These are phyloP conservation scores for Mycena chlorophos DNA, from an alignment of 768 basidiomycete species.

Conservation along the genomic window DNA sequence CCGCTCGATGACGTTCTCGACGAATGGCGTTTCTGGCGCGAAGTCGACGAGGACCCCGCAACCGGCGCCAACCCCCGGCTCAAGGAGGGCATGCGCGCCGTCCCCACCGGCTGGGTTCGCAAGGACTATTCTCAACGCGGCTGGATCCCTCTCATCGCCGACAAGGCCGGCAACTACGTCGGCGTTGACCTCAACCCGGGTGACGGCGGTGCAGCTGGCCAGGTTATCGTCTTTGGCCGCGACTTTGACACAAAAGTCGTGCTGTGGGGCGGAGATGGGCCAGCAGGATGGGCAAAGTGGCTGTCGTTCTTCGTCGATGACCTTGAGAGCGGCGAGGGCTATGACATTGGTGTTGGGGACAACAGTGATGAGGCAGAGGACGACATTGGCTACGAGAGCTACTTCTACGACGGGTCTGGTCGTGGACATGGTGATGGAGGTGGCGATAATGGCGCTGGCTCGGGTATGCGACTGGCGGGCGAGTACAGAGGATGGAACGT, in stretches of 20 bases:
- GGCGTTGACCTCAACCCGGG: slow-evolving; percentile 92
- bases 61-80: slow-evolving; percentile 80
- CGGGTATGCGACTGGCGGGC: slow-evolving; percentile 74
- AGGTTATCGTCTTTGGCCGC: slow-evolving; percentile 98
- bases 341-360: slow-evolving; percentile 64
- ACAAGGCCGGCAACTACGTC: slow-evolving; percentile 94
- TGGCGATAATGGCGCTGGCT: slow-evolving; percentile 67
- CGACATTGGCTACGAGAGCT: slow-evolving; percentile 81
- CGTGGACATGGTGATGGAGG: slow-evolving; percentile 78
- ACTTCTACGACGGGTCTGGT: slow-evolving; percentile 80
- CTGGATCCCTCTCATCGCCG: slow-evolving; percentile 94
- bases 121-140: slow-evolving; percentile 89
- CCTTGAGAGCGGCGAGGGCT: slow-evolving; percentile 86
- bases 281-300: slow-evolving; percentile 94
- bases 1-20: slow-evolving; percentile 91
- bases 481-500: slow-evolving; percentile 93
- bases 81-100: slow-evolving; percentile 77
- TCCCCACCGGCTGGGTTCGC: slow-evolving; percentile 88
- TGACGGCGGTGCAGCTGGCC: slow-evolving; percentile 73
- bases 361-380: slow-evolving; percentile 81
- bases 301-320: slow-evolving; percentile 89
- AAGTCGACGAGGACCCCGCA: slow-evolving; percentile 84
- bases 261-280: slow-evolving; percentile 87
- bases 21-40: slow-evolving; percentile 96
- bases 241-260: slow-evolving; percentile 99